Percentiles rank a stretch among this genome's conserved stretches.
Evolutionary conservation across 139 green algal species (phyloP).

Genomic region (Haematococcus lacustris): DNA sequence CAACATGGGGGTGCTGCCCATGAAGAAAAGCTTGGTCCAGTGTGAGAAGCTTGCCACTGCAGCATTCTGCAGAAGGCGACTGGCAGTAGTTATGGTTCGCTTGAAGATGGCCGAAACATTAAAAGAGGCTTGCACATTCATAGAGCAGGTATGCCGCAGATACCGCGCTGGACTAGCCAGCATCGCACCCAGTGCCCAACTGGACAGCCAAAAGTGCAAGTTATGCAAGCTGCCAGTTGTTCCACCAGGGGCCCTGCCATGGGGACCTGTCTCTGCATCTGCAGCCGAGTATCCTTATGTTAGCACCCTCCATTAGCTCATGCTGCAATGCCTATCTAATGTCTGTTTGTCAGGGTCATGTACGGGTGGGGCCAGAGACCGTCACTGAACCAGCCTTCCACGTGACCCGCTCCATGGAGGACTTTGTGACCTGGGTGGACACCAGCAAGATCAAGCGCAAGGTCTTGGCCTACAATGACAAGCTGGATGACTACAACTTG

Average conservation of each 20-base stretch:
- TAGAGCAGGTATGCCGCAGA: constrained; percentile 86
- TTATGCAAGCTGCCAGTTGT: too few relatives aligned
- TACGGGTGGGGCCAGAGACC: constrained; percentile 89
- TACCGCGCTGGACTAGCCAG: too few relatives aligned
- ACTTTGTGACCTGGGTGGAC: constrained; percentile 98
- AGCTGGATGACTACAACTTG: constrained; percentile 92
- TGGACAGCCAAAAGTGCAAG: too few relatives aligned
- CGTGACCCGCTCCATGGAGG: constrained; percentile 88
- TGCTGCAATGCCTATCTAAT: too few relatives aligned
- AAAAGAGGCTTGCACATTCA: constrained; percentile 84
- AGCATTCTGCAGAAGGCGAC: constrained; percentile 83
- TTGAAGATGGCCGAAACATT: constrained; percentile 90
- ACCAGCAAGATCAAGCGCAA: constrained; percentile 94
- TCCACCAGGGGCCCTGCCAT: too few relatives aligned
- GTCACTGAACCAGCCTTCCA: constrained; percentile 86
- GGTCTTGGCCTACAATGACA: constrained; percentile 86
- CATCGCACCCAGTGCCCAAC: too few relatives aligned
- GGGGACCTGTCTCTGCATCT: too few relatives aligned
- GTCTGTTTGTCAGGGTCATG: constrained; percentile 64
- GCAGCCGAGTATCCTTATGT: too few relatives aligned
- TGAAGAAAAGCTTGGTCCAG: constrained; percentile 89
- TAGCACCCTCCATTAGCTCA: too few relatives aligned
- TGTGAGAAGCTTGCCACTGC: constrained; percentile 84
- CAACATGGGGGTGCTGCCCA: constrained; percentile 85
- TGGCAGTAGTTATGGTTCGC: constrained; percentile 91